phyloP scores from a whole-genome alignment of 2,329 filamentous ascomycete genomes.

The Colletotrichum melonis region DNA sequence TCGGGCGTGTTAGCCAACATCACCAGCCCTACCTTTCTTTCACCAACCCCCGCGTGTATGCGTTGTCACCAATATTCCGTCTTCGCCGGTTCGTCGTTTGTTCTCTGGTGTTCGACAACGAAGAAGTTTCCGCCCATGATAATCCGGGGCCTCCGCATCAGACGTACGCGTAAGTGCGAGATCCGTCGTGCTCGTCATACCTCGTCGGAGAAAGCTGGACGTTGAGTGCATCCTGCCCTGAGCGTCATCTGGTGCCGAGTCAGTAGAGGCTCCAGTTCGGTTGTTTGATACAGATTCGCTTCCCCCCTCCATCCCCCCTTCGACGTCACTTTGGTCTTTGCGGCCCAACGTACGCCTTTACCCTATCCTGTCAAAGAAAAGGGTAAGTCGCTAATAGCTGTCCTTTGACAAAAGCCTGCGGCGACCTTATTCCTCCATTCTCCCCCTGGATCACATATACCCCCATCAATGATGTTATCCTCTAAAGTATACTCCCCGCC shows the following conservation, averaged over 20 bases:
- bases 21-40: background rate
- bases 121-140: background rate
- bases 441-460: background rate
- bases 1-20: background rate
- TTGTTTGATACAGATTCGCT: conserved; percentile 19
- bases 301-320: background rate
- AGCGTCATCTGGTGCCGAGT: conserved; percentile 20
- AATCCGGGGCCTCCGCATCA: background rate
- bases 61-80: background rate
- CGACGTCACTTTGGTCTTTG: background rate
- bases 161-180: background rate
- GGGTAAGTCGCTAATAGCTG: background rate
- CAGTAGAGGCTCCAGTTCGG: conserved; percentile 21
- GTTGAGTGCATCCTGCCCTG: conserved; percentile 20
- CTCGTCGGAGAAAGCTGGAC: background rate
- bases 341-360: background rate
- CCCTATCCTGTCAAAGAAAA: background rate
- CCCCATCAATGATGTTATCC: background rate
- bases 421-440: background rate
- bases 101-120: background rate
- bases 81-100: background rate
- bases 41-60: background rate
- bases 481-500: background rate
- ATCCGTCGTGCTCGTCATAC: background rate
- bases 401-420: background rate